Conservation (phyloP, 345 rosid species). For the Mallotus nudiflorus region DNA sequence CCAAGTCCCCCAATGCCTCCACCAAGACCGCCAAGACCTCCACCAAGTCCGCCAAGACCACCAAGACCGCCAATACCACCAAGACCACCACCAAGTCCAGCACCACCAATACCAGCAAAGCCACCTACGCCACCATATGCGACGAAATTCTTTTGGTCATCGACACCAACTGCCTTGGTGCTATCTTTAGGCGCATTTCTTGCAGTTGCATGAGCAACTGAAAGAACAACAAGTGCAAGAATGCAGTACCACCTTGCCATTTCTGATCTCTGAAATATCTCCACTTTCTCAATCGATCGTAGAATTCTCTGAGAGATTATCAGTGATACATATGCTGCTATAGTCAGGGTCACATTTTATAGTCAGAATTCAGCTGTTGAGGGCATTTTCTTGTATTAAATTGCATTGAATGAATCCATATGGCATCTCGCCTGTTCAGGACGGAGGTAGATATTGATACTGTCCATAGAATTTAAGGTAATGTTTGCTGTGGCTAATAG, state of each 20-base stretch:
- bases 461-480: not conserved
- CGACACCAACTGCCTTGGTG: constrained; percentile 1
- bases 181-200: constrained; percentile 13
- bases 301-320: not conserved
- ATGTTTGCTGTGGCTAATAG: no score
- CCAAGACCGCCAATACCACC: constrained; percentile 4
- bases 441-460: not conserved
- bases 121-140: constrained; percentile 23
- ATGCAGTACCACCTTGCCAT: not conserved
- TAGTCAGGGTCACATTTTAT: not conserved
- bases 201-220: constrained; percentile 1
- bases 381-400: not conserved
- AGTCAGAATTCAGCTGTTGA: not conserved
- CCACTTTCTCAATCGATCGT: not conserved
- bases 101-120: constrained; percentile 13
- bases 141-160: constrained; percentile 21
- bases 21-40: not conserved
- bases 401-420: constrained; percentile 15
- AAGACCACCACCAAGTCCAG: constrained; percentile 4
- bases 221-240: constrained; percentile 1
- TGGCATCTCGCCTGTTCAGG: not conserved
- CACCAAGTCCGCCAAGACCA: not conserved
- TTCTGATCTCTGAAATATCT: not conserved
- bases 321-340: not conserved
- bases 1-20: not conserved